Conservation (phyloP, 1,284 basidiomycete genomes). For the Boletus semigastroideus region DNA sequence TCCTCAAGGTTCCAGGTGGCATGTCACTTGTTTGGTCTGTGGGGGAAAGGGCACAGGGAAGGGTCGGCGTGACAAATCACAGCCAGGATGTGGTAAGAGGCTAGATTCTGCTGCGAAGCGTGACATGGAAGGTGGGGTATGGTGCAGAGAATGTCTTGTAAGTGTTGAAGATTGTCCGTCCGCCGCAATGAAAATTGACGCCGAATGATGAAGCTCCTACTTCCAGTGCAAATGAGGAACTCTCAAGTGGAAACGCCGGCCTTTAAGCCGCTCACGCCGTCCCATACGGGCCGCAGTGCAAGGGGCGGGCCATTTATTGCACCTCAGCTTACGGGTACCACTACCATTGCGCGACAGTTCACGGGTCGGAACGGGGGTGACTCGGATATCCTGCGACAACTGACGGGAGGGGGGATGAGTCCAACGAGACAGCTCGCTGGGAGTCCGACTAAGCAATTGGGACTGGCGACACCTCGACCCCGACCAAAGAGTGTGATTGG, state of each 20-base stretch:
- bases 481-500: slow-evolving; percentile 67
- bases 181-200: slow-evolving; percentile 8
- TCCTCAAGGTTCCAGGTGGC: slow-evolving; percentile 77
- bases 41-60: slow-evolving; percentile 58
- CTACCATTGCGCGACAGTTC: slow-evolving; percentile 72
- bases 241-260: slow-evolving; percentile 33
- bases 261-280: slow-evolving; percentile 42
- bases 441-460: slow-evolving; percentile 61
- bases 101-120: slow-evolving; percentile 80
- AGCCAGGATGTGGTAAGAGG: slow-evolving; percentile 77
- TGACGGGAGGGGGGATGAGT: slow-evolving; percentile 65
- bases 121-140: slow-evolving; percentile 66
- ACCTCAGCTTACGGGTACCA: slow-evolving; percentile 64
- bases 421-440: slow-evolving; percentile 52
- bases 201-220: slow-evolving; percentile 48
- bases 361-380: slow-evolving; percentile 57
- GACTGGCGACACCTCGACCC: slow-evolving; percentile 37
- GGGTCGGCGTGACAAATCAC: slow-evolving; percentile 48
- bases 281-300: slow-evolving; percentile 45
- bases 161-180: slow-evolving; percentile 26
- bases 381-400: slow-evolving; percentile 51
- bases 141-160: slow-evolving; percentile 82
- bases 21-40: slow-evolving; percentile 71
- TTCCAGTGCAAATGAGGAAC: slow-evolving; percentile 47
- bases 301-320: slow-evolving; percentile 36